phyloP scores from a whole-genome alignment of 2,329 filamentous ascomycete species.

The Mycosphaerelloides madeirae region DNA sequence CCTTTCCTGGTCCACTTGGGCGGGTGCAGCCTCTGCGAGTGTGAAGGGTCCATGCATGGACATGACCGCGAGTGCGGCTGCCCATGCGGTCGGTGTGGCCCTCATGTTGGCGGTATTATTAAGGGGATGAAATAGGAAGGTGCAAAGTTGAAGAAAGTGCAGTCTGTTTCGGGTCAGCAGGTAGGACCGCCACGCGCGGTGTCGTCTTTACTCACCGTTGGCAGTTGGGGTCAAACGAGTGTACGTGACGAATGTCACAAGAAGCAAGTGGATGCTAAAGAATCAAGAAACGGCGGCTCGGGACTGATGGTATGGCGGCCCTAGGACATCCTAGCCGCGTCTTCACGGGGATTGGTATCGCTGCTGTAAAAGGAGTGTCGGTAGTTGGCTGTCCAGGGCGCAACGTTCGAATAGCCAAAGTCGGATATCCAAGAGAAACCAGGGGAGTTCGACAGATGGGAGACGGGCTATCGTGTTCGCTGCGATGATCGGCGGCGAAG shows the following conservation, averaged over 20 bases:
- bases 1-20: conserved; percentile 33
- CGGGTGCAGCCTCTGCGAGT: conserved; percentile 47
- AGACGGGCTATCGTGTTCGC: conserved; percentile 1
- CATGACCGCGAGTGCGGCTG: conserved; percentile 43
- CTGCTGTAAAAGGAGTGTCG: conserved; percentile 26
- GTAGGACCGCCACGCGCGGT: neutral
- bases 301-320: conserved; percentile 10
- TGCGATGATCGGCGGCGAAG: conserved; percentile 6
- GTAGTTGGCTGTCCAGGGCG: conserved; percentile 24
- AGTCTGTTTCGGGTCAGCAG: conserved; percentile 11
- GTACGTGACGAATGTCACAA: conserved; percentile 44
- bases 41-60: conserved; percentile 42
- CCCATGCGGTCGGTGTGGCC: conserved; percentile 44
- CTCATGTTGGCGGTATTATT: conserved; percentile 34
- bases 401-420: conserved; percentile 3
- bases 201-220: conserved; percentile 28
- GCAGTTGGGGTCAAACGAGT: conserved; percentile 45
- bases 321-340: conserved; percentile 25
- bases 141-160: conserved; percentile 11
- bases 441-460: conserved; percentile 3
- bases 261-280: conserved; percentile 21
- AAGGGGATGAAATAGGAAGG: conserved; percentile 17
- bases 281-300: conserved; percentile 15
- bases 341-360: conserved; percentile 8
- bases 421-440: conserved; percentile 4